A percentile compares a stretch with the other conserved stretches of the same genome.
Conservation (phyloP, 257 asterid genomes). For the Apocynum venetum region DNA sequence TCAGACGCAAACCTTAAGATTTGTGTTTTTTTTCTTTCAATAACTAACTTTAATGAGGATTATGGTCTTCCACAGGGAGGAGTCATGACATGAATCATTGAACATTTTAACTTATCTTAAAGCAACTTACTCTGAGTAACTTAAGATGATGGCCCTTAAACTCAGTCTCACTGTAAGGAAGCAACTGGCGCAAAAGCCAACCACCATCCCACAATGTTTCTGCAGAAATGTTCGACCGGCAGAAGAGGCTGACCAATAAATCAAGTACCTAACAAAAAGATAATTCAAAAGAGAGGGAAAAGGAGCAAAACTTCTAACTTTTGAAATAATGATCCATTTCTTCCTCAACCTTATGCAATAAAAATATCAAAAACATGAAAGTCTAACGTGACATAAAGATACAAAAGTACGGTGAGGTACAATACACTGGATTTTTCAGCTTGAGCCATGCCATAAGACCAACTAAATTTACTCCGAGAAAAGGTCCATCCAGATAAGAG, state of each 20-base stretch:
- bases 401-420: neutral
- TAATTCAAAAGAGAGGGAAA: neutral
- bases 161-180: conserved; percentile 83
- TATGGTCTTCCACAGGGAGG: neutral
- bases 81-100: neutral
- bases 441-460: neutral
- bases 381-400: neutral
- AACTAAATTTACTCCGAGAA: neutral
- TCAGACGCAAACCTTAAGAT: neutral
- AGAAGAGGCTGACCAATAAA: conserved; percentile 90
- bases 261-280: conserved; percentile 73
- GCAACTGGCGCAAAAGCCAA: conserved; percentile 98
- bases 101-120: conserved; percentile 14
- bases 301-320: neutral
- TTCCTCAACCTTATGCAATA: neutral
- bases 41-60: neutral
- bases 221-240: conserved; percentile 85
- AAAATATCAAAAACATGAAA: neutral
- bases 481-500: no score
- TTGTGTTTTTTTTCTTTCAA: neutral
- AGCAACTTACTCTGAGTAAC: conserved; percentile 60
- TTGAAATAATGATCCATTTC: neutral
- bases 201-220: conserved; percentile 99
- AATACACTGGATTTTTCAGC: neutral
- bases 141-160: conserved; percentile 62